Evolutionary conservation across 768 basidiomycete genomes (phyloP), one percentile per base, ranked within the genome.

Genomic region (Boletellus ananiceps): DNA sequence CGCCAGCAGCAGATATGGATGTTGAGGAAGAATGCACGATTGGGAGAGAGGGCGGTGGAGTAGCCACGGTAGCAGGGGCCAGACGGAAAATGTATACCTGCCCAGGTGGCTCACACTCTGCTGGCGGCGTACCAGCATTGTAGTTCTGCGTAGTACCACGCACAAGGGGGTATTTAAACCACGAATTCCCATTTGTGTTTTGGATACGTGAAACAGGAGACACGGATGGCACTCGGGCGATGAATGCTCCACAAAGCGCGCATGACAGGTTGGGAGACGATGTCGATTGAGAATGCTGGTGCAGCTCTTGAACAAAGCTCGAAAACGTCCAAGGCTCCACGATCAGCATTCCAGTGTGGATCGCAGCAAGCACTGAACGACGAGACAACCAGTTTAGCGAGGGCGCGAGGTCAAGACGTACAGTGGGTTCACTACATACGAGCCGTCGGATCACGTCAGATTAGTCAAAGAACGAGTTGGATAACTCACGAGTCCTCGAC

Each of bases 371-470:
- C 19, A 98, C 86, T 4, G 84, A 83, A 25, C 93, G 83, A 23
- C 93, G 80, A 14, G 88, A 86, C n/a, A 98, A 75, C 89, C 91
- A 98, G 60, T 90, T 93, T 31, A 99, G 73, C 12, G 93, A 89
- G 0, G 94, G 91, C 0, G 96, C 93, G n/a, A 89, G 72, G 62
- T 98, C 96, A 15, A 99, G 78, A 8, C 96, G 84, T 27, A 96
- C 73, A 0, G 93, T 91, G 0, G 95, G 91, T 58, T 99, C 95
- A 19, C 93, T 65, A 50, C 23, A 46, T 34, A 2, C n/a, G 38
- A 36, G 40, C 19, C 14, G 32, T 56, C 48, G 63, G 46, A 52
- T 40, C 41, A 49, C 6, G 21, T n/a, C 15, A 31, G n/a, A 32
- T 25, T 25, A 25, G 23, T 25, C 23, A 38, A 27, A 44, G n/a